phyloP scores from a whole-genome alignment of 2,329 filamentous ascomycete genomes.

The Sporothrix protearum region DNA sequence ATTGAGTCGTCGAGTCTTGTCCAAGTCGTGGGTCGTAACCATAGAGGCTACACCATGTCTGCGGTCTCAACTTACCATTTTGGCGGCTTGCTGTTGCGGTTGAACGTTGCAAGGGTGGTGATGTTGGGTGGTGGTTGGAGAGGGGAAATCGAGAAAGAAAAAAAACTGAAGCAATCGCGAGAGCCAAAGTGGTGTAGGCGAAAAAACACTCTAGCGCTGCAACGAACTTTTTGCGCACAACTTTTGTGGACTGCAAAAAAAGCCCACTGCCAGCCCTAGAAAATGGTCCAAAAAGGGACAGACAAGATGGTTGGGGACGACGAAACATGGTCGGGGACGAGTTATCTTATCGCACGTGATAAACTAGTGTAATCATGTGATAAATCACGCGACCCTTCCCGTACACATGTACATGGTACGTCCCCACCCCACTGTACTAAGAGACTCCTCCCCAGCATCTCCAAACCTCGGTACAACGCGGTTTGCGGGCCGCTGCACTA shows the following conservation, averaged over 20 bases:
- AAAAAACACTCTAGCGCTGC: constrained; percentile 30
- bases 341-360: constrained; percentile 4
- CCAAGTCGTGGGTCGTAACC: neutral
- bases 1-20: neutral
- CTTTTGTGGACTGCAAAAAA: constrained; percentile 38
- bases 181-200: constrained; percentile 8
- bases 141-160: constrained; percentile 31
- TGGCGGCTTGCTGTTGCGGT: constrained; percentile 52
- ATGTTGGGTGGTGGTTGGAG: constrained; percentile 37
- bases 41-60: constrained; percentile 32
- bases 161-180: constrained; percentile 24
- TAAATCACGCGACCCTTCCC: neutral
- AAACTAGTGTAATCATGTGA: neutral
- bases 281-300: neutral
- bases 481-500: neutral
- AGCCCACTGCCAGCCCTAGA: constrained; percentile 38
- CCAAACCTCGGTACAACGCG: constrained; percentile 25
- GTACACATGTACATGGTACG: too few species aligned
- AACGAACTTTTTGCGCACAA: constrained; percentile 28
- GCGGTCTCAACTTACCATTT: constrained; percentile 61
- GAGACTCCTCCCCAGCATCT: neutral
- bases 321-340: constrained; percentile 18
- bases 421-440: neutral
- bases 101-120: constrained; percentile 31
- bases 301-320: constrained; percentile 37